phyloP scores from a whole-genome alignment of 192 early-diverging fungal species.

The Backusella macrospora region DNA sequence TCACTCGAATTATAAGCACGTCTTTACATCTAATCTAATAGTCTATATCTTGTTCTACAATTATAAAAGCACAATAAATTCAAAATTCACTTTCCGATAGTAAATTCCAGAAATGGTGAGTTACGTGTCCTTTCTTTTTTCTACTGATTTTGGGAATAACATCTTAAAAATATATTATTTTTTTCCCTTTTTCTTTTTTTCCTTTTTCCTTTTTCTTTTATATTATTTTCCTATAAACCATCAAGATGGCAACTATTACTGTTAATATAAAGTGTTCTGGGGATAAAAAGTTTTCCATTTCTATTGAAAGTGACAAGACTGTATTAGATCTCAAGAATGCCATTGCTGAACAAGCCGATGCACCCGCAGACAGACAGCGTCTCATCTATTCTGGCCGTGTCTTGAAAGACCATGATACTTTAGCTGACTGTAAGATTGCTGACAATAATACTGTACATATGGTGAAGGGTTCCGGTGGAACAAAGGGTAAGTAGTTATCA shows the following conservation, averaged over 20 bases:
- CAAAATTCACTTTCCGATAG: too few species aligned
- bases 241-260: constrained; percentile 60
- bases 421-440: constrained; percentile 79
- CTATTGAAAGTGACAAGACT: constrained; percentile 59
- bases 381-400: constrained; percentile 94
- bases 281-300: constrained; percentile 72
- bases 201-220: constrained; percentile 6
- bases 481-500: constrained; percentile 25
- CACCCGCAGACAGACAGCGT: constrained; percentile 72
- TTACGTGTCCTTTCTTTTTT: background rate
- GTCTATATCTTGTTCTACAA: too few species aligned
- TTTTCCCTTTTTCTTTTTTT: background rate
- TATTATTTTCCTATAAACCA: constrained; percentile 1
- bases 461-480: constrained; percentile 66
- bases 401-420: constrained; percentile 86
- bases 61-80: too few species aligned
- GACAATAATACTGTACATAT: constrained; percentile 92
- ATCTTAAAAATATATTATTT: constrained; percentile 1
- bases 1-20: too few species aligned
- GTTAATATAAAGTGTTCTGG: constrained; percentile 77
- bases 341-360: constrained; percentile 66
- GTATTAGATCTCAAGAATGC: constrained; percentile 78
- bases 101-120: background rate
- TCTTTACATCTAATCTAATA: too few species aligned
- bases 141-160: constrained; percentile 3